Conservation (phyloP, 2,329 filamentous ascomycete species). For the Diaporthe sp. region DNA sequence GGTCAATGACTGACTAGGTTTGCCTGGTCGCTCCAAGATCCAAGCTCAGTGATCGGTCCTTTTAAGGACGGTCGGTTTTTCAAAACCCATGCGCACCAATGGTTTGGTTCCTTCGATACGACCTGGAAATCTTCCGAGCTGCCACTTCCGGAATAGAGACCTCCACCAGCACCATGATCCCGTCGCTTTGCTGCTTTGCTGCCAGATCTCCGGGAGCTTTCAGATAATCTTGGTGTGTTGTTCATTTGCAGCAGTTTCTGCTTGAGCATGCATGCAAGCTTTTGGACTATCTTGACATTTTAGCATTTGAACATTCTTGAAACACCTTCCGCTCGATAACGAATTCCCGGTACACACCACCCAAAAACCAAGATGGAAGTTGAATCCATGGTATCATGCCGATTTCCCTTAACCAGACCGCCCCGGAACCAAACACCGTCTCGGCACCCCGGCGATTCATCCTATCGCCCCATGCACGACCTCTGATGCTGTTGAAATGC, state of each 20-base stretch:
- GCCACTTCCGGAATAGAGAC: constrained; percentile 31
- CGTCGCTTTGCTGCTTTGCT: neutral
- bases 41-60: constrained; percentile 18
- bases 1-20: neutral
- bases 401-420: neutral
- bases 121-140: constrained; percentile 17
- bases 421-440: constrained; percentile 20
- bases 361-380: constrained; percentile 39
- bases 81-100: constrained; percentile 23
- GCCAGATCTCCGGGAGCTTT: constrained; percentile 7
- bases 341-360: neutral
- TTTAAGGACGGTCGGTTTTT: neutral
- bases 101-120: constrained; percentile 11
- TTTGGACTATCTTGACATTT: constrained; percentile 1
- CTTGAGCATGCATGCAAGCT: neutral
- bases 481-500: constrained; percentile 41
- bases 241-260: neutral
- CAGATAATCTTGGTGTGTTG: neutral
- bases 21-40: neutral
- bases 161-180: neutral
- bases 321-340: neutral
- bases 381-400: constrained; percentile 40
- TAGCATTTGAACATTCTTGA: neutral
- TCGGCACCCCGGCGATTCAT: constrained; percentile 23
- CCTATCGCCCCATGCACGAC: constrained; percentile 25